Base-by-base conservation (phyloP, 2,329 filamentous ascomycete species). In the Fusarium citri region DNA sequence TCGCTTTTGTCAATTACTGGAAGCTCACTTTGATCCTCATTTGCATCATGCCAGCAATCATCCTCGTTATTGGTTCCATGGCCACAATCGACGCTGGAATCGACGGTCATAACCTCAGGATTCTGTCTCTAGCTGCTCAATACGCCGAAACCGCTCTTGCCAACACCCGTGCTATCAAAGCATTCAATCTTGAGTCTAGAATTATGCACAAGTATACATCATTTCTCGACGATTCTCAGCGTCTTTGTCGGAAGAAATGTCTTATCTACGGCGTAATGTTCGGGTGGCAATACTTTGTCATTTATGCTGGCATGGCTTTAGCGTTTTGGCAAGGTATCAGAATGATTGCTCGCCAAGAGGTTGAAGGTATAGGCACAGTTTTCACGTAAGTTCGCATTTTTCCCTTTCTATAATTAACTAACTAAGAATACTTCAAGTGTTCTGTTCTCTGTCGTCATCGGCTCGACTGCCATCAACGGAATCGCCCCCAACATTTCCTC, bases 261-360 rank as follows among this genome's bases (percentile, higher is more conserved):
- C 3, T 20, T 15, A 20, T 65, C 0, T 51, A 51, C 18, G 57
- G 46, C 2, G 5, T 51, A 18, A 47, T 61, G 50, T 62, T 56
- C 12, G n/a, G 50, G 11, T 28, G 50, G 26, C 26, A 65, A 18
- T 65, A 56, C 26, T 55, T 62, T 31, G 73, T 81, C 53, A 78
- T 82, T 42, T 82, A 79, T 42, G 68, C 76, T 2, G 80, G 80
- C 16, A 80, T 80, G 45, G 79, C 75, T 3, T 70, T 83, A 8
- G 78, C 77, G 4, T 83, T 83, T 47, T 83, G 81, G 81, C 81
- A 83, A 56, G 82, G 80, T 1, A 72, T 82, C 34, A 69, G 69
- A 18, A 78, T 83, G 74, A 68, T 78, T 25, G 65, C 73, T 10
- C 63, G 72, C 1, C 79, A 79, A 8, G 78, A 81, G 50, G 77